Conservation (phyloP, 2,329 filamentous ascomycete species). For the Colletotrichum salicis region DNA sequence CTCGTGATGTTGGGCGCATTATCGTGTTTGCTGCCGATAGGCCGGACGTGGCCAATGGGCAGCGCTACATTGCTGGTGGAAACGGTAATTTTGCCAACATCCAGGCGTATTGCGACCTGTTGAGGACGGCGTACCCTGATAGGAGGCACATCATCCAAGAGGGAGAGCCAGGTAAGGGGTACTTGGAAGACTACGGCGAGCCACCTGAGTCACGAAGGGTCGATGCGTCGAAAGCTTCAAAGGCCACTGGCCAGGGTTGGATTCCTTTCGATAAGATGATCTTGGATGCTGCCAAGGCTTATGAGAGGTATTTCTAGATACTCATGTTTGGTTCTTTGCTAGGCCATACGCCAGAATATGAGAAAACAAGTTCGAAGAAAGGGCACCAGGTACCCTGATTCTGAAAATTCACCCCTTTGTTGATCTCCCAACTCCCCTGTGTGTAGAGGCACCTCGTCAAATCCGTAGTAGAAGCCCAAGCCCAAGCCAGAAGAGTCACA, state of each 20-base stretch:
- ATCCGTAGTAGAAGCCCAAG: not conserved
- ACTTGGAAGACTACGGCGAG: constrained; percentile 24
- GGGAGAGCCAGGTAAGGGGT: constrained; percentile 27
- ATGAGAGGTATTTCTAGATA: constrained; percentile 20
- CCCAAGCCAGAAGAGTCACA: not conserved
- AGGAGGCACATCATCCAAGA: constrained; percentile 16
- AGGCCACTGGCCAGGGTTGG: constrained; percentile 21
- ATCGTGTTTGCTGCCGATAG: constrained; percentile 23
- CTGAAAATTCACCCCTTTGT: too few relatives aligned
- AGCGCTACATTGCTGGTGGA: constrained; percentile 22
- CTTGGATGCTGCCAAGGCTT: constrained; percentile 31
- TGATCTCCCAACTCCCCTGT: too few relatives aligned
- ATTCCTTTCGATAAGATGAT: constrained; percentile 26
- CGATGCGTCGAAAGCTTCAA: constrained; percentile 29
- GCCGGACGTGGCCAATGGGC: not conserved
- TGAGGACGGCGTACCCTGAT: constrained; percentile 14
- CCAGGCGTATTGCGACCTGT: constrained; percentile 25
- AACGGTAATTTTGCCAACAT: constrained; percentile 12
- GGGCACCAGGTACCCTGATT: not conserved
- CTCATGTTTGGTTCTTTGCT: too few relatives aligned
- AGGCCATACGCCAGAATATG: not conserved
- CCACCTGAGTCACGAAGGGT: constrained; percentile 3
- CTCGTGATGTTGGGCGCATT: constrained; percentile 27
- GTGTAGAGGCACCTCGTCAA: too few relatives aligned
- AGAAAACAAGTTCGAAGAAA: not conserved